These are phyloP conservation scores for Symbiotaphrina buchneri DNA, from an alignment of 495 filamentous ascomycete genomes.

Conservation along the genomic window DNA sequence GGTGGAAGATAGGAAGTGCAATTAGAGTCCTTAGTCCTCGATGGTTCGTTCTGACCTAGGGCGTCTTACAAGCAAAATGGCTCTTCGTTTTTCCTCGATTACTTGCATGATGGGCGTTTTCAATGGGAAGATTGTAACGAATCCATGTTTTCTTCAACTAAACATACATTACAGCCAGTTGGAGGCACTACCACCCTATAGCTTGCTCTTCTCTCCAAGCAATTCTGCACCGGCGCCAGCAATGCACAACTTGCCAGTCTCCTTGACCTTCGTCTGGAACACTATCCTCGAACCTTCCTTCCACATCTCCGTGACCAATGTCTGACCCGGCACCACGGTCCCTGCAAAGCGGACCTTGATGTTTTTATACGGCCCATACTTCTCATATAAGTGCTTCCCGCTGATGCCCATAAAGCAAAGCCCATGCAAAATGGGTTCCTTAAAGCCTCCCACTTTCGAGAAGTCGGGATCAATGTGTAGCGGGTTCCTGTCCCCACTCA, in stretches of 20 bases:
- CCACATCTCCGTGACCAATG: conserved; percentile 94
- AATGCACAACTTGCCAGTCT: conserved; percentile 91
- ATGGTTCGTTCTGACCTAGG: too few species aligned
- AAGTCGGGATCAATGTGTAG: conserved; percentile 91
- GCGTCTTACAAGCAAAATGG: too few species aligned
- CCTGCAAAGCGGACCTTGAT: conserved; percentile 95
- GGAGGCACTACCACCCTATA: too few species aligned
- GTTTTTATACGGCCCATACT: conserved; percentile 70
- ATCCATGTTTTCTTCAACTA: too few species aligned
- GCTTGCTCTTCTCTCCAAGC: conserved; percentile 28
- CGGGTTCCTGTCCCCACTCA: conserved; percentile 84
- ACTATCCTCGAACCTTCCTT: conserved; percentile 66
- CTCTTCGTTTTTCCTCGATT: too few species aligned
- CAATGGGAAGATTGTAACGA: too few species aligned
- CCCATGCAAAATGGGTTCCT: conserved; percentile 83
- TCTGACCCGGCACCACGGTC: conserved; percentile 82
- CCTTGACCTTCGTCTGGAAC: conserved; percentile 85
- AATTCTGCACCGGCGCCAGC: conserved; percentile 74
- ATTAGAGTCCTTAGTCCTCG: too few species aligned
- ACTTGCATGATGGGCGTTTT: too few species aligned
- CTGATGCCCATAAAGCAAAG: conserved; percentile 88
- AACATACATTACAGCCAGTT: too few species aligned
- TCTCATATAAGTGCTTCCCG: conserved; percentile 72
- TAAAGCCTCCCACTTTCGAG: conserved; percentile 88
- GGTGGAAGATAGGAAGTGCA: too few species aligned